phyloP scores from a whole-genome alignment of 2,329 filamentous ascomycete species.

The Dactylellina cionopaga region DNA sequence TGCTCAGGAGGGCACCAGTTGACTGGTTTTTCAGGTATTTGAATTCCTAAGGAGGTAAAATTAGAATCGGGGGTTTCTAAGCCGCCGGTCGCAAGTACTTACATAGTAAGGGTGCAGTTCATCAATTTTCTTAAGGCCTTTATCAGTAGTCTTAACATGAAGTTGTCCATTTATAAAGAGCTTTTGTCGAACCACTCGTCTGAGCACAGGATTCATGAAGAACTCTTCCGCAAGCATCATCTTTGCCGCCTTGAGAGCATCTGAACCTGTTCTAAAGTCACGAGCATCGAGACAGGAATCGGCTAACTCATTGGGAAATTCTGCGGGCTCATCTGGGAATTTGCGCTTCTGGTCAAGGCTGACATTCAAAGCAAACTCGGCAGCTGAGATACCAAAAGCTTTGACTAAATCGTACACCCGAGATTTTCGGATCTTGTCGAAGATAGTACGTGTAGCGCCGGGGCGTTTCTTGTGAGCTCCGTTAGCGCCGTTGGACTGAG shows the following conservation, averaged over 20 bases:
- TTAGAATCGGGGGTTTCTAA: background rate
- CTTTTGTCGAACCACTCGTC: constrained; percentile 82
- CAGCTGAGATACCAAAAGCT: constrained; percentile 88
- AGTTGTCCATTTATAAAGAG: constrained; percentile 87
- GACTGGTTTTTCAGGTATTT: constrained; percentile 94
- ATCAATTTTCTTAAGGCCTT: constrained; percentile 90
- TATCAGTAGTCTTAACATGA: constrained; percentile 90
- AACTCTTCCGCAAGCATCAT: constrained; percentile 92
- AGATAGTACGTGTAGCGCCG: constrained; percentile 80
- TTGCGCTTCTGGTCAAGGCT: constrained; percentile 80
- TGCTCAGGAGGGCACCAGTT: constrained; percentile 79
- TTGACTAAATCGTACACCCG: constrained; percentile 83
- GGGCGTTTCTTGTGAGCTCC: constrained; percentile 76
- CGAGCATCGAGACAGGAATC: constrained; percentile 77
- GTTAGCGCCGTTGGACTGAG: constrained; percentile 63
- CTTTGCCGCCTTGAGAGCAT: constrained; percentile 81
- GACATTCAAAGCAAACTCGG: constrained; percentile 87
- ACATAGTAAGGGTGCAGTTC: constrained; percentile 91
- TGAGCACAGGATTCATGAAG: constrained; percentile 84
- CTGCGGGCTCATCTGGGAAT: constrained; percentile 83
- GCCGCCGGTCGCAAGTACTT: background rate
- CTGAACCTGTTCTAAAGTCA: constrained; percentile 78
- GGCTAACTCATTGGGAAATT: constrained; percentile 84
- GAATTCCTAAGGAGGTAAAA: constrained; percentile 71
- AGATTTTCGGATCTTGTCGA: constrained; percentile 83